Evolutionary conservation across 1,284 basidiomycete species (phyloP).

Genomic region (Anthracocystis walkeri): DNA sequence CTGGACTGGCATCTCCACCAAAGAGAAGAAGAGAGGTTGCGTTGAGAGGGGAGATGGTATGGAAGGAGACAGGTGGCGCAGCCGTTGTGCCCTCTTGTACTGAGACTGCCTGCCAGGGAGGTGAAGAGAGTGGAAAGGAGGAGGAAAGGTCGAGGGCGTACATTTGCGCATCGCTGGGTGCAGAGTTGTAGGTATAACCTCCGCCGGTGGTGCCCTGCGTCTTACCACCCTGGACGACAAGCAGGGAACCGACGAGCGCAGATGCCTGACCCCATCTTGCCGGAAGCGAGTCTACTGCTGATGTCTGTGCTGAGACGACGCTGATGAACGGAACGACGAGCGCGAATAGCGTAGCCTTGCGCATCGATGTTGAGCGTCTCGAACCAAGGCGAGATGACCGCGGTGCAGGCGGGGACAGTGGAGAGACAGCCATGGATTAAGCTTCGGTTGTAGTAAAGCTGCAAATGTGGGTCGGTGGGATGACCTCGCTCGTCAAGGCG

Average conservation of each 20-base stretch:
- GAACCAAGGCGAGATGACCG: not conserved
- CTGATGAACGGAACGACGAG: slow-evolving; percentile 14
- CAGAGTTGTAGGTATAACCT: slow-evolving; percentile 60
- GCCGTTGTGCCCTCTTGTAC: slow-evolving; percentile 4
- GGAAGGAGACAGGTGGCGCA: slow-evolving; percentile 54
- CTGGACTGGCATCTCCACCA: slow-evolving; percentile 52
- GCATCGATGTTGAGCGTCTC: not conserved
- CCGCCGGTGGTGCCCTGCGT: slow-evolving; percentile 55
- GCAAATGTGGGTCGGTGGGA: slow-evolving; percentile 4
- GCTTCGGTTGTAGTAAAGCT: not conserved
- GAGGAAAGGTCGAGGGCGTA: slow-evolving; percentile 53
- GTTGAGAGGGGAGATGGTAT: slow-evolving; percentile 59
- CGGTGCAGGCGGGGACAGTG: not conserved
- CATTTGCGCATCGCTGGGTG: slow-evolving; percentile 52
- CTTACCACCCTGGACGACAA: slow-evolving; percentile 64
- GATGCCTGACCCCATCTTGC: slow-evolving; percentile 64
- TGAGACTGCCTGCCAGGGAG: slow-evolving; percentile 51
- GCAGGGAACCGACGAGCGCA: slow-evolving; percentile 42
- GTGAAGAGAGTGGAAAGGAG: slow-evolving; percentile 32
- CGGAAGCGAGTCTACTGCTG: not conserved
- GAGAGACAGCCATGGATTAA: slow-evolving; percentile 7
- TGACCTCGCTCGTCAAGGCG: slow-evolving; percentile 39
- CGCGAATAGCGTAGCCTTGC: not conserved
- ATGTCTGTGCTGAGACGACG: slow-evolving; percentile 23
- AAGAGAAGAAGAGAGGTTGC: slow-evolving; percentile 52